Percentiles rank a stretch among this genome's conserved stretches.
These are phyloP conservation scores for Neofusicoccum kwambonambiense DNA, from an alignment of 2,329 filamentous ascomycete genomes.

Conservation along the genomic window DNA sequence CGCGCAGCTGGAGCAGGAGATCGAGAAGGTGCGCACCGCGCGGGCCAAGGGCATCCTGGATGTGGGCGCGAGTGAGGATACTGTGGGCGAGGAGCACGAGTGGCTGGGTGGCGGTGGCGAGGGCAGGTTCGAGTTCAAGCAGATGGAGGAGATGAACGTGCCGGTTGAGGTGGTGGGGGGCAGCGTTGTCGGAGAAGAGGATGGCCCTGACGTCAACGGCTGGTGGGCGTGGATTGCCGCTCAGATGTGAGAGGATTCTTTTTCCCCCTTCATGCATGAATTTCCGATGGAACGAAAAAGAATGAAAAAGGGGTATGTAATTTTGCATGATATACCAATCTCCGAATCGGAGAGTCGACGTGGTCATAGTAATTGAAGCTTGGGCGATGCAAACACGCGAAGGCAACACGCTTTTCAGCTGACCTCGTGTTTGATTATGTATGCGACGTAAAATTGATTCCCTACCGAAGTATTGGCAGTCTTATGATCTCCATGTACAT, in stretches of 20 bases:
- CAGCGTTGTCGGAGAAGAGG: constrained; percentile 61
- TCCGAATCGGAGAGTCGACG: constrained; percentile 4
- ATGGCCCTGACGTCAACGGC: constrained; percentile 69
- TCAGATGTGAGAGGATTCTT: constrained; percentile 53
- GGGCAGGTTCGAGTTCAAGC: constrained; percentile 72
- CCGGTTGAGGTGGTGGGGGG: constrained; percentile 76
- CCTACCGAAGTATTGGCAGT: constrained; percentile 15
- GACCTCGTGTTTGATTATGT: constrained; percentile 5
- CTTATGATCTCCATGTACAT: constrained; percentile 18
- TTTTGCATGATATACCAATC: constrained; percentile 13
- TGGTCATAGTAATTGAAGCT: constrained; percentile 6
- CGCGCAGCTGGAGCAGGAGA: constrained; percentile 73
- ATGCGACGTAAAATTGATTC: constrained; percentile 14
- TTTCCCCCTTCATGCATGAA: not conserved
- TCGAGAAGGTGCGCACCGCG: constrained; percentile 73
- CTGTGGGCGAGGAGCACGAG: constrained; percentile 54
- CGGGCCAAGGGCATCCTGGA: constrained; percentile 77
- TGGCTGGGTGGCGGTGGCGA: constrained; percentile 82
- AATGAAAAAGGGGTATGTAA: constrained; percentile 4
- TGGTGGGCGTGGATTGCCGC: constrained; percentile 92
- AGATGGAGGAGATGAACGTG: constrained; percentile 81
- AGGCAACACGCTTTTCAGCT: not conserved
- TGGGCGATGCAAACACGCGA: not conserved
- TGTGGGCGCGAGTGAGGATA: constrained; percentile 68
- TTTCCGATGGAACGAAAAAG: not conserved